phyloP scores from a whole-genome alignment of 148 eudicot species.

The Rhododendron kiyosumense region DNA sequence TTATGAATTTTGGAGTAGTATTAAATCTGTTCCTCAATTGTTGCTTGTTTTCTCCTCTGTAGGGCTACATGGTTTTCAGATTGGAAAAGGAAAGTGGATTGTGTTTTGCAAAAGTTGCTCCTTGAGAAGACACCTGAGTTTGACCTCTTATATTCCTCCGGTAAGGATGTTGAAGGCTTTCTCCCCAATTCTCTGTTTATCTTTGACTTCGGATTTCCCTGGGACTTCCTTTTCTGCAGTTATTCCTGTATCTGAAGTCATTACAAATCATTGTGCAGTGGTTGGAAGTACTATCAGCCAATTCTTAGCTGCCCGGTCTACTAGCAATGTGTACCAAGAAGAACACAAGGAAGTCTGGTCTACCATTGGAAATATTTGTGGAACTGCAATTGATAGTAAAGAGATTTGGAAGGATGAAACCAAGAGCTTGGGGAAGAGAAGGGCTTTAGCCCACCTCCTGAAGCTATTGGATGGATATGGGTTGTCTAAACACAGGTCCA shows the following conservation, averaged over 20 bases:
- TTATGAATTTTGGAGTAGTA: background rate
- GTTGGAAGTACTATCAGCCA: slow-evolving; percentile 21
- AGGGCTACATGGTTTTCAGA: slow-evolving; percentile 58
- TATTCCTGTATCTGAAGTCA: background rate
- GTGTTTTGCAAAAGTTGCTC: slow-evolving; percentile 26
- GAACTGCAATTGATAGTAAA: slow-evolving; percentile 48
- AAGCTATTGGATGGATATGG: slow-evolving; percentile 66
- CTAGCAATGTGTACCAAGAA: slow-evolving; percentile 37
- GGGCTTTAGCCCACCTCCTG: slow-evolving; percentile 61
- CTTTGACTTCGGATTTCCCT: background rate
- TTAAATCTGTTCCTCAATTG: background rate
- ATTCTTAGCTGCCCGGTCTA: slow-evolving; percentile 25
- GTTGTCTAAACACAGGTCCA: slow-evolving; percentile 64
- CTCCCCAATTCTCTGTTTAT: background rate
- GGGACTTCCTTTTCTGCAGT: background rate
- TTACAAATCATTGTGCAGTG: slow-evolving; percentile 25
- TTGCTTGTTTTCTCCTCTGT: slow-evolving; percentile 13
- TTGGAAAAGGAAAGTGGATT: slow-evolving; percentile 45
- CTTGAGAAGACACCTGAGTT: slow-evolving; percentile 16
- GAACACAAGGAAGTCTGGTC: slow-evolving; percentile 46
- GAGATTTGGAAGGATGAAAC: slow-evolving; percentile 72
- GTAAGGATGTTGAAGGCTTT: slow-evolving; percentile 33
- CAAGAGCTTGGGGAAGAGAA: slow-evolving; percentile 59
- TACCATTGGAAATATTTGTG: slow-evolving; percentile 45
- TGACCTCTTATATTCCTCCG: slow-evolving; percentile 13